These are phyloP conservation scores for Linnemannia schmuckeri DNA, from an alignment of 192 early-diverging fungal genomes.

Conservation along the genomic window DNA sequence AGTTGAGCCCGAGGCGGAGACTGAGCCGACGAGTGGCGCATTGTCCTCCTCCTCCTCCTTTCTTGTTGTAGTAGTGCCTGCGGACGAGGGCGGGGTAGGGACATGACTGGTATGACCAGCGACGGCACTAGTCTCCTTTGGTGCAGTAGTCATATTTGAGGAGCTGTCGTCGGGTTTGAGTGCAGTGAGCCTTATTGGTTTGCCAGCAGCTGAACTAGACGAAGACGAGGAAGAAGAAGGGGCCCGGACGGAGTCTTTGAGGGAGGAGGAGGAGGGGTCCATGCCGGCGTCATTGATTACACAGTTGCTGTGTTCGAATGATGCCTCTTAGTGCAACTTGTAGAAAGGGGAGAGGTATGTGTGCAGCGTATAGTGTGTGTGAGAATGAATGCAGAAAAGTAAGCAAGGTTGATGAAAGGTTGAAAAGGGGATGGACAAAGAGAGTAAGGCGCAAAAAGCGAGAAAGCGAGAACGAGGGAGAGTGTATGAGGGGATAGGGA, in stretches of 20 bases:
- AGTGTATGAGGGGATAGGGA: background rate
- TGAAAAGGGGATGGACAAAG: background rate
- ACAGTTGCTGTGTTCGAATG: background rate
- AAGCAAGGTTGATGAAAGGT: background rate
- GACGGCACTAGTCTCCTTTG: background rate
- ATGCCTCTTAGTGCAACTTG: background rate
- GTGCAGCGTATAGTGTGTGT: background rate
- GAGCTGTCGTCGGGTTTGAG: background rate
- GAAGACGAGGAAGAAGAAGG: constrained; percentile 10
- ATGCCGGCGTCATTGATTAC: constrained; percentile 25
- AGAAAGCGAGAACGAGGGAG: background rate
- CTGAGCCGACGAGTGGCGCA: background rate
- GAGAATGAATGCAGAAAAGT: background rate
- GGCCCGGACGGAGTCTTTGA: background rate
- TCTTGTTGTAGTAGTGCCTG: background rate
- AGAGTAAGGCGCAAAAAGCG: background rate
- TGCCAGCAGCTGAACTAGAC: background rate
- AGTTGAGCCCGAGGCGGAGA: background rate
- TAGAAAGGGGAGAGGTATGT: background rate
- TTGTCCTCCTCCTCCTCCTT: background rate
- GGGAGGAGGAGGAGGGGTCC: constrained; percentile 10
- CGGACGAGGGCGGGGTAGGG: background rate
- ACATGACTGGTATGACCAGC: background rate
- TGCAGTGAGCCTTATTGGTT: background rate
- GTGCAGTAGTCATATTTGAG: background rate